phyloP scores from a whole-genome alignment of 495 filamentous ascomycete species.

The Glutinoglossum americanum region DNA sequence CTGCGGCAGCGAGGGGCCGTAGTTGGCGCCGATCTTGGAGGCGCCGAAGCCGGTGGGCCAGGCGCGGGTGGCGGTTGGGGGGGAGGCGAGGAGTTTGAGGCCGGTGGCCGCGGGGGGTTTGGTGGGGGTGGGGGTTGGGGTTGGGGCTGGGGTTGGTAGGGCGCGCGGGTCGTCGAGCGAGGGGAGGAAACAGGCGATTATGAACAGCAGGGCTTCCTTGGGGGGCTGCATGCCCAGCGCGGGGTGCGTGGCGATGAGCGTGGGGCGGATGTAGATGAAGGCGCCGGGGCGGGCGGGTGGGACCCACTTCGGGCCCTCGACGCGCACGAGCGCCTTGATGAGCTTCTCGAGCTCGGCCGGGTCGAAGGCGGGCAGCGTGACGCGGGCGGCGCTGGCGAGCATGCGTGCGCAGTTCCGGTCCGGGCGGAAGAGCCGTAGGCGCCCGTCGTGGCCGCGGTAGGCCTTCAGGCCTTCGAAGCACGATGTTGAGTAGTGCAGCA shows the following conservation, averaged over 20 bases:
- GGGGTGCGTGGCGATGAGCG: conserved; percentile 60
- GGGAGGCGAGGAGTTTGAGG: conserved; percentile 56
- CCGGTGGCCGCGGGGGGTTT: conserved; percentile 26
- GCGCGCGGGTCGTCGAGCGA: conserved; percentile 25
- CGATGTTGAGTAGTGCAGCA: conserved; percentile 76
- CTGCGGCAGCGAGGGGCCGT: conserved; percentile 12
- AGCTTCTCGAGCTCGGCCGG: conserved; percentile 51
- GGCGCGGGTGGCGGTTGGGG: conserved; percentile 31
- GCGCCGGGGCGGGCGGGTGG: conserved; percentile 39
- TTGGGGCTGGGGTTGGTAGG: conserved; percentile 2
- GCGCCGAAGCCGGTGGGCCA: conserved; percentile 16
- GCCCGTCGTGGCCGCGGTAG: conserved; percentile 65
- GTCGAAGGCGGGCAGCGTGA: conserved; percentile 58
- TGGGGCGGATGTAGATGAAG: conserved; percentile 68
- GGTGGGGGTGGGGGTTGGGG: conserved; percentile 3
- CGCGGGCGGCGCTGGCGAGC: conserved; percentile 43
- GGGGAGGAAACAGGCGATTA: conserved; percentile 60
- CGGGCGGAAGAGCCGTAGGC: conserved; percentile 70
- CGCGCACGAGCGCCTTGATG: conserved; percentile 44
- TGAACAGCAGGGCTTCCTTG: conserved; percentile 62
- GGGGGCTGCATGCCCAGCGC: conserved; percentile 67
- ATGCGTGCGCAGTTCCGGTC: conserved; percentile 57
- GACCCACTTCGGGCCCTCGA: conserved; percentile 60
- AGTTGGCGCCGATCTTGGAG: conserved; percentile 17
- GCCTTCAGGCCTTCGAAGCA: conserved; percentile 85